Percentiles rank a stretch among this genome's conserved stretches.
These are phyloP conservation scores for Kockovaella imperatae DNA, from an alignment of 768 basidiomycete species.

Conservation along the genomic window DNA sequence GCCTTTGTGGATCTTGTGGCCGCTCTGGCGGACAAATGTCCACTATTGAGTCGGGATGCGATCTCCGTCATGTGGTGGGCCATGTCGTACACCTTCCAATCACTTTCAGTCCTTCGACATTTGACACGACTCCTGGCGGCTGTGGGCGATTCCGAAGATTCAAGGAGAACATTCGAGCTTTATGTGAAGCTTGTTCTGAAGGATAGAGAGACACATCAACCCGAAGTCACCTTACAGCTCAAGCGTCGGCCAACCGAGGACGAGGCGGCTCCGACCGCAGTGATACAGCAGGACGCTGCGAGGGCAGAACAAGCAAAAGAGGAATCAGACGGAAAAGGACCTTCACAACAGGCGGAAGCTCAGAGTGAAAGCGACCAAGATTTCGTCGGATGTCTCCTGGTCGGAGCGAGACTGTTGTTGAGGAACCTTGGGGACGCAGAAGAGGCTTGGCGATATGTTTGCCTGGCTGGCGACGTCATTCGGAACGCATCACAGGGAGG, in stretches of 20 bases:
- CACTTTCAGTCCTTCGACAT: slow-evolving; percentile 73
- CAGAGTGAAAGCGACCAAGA: slow-evolving; percentile 59
- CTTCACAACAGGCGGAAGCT: slow-evolving; percentile 21
- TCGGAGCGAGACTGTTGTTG: slow-evolving; percentile 72
- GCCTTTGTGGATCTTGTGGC: slow-evolving; percentile 60
- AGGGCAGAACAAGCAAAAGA: slow-evolving; percentile 2
- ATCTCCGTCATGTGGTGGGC: slow-evolving; percentile 82
- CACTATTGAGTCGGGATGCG: slow-evolving; percentile 11
- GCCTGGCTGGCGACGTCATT: slow-evolving; percentile 48
- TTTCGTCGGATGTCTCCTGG: slow-evolving; percentile 71
- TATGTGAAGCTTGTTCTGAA: slow-evolving; percentile 82
- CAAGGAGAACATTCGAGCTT: slow-evolving; percentile 62
- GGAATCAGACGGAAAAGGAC: slow-evolving; percentile 4
- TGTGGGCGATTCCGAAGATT: slow-evolving; percentile 27
- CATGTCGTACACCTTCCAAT: slow-evolving; percentile 87
- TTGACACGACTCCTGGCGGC: slow-evolving; percentile 71
- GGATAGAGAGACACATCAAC: slow-evolving; percentile 57
- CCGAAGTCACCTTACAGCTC: slow-evolving; percentile 40
- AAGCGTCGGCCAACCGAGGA: slow-evolving; percentile 31
- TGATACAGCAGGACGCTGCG: slow-evolving; percentile 3
- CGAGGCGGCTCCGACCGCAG: slow-evolving; percentile 11
- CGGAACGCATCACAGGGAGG: slow-evolving; percentile 54
- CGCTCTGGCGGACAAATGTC: slow-evolving; percentile 11
- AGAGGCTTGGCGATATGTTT: slow-evolving; percentile 47
- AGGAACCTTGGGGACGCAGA: slow-evolving; percentile 52